Base-by-base conservation (phyloP, 2,329 filamentous ascomycete genomes). In the Ophiostoma ips region DNA sequence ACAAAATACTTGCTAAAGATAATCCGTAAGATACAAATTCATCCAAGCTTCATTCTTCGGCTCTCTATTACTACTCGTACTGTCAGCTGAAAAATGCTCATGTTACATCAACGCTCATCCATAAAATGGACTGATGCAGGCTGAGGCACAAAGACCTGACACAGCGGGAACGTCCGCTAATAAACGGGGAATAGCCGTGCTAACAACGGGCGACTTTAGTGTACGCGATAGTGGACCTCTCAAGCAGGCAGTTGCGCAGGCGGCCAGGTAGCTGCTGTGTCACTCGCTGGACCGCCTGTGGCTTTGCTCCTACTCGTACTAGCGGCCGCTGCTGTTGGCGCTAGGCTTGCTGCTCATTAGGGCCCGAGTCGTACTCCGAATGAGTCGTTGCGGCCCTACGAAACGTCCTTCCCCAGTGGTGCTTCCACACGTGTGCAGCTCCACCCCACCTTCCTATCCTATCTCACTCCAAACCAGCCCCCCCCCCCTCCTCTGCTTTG, bases 351-450 rank as follows among this genome's bases (percentile, higher is more conserved):
- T 41, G 38, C 19, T 15, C 18, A 11, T 13, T 18, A 12, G 18
- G 35, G n/a, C 36, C 37, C 5, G 18, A 28, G 7, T 12, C 8
- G 28, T 43, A 28, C 24, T 28, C 24, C 24, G 24, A 9, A 43
- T n/a, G 40, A 16, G 28, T 8, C 48, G 33, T 49, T 46, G 45
- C 46, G 50, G 41, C 46, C 47, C 47, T 30, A 43, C 24, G 24
- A n/a, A n/a, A 9, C 15, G 15, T 31, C 24, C 10, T 46, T 34
- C 43, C 51, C 51, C 48, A 52, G 51, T 53, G 49, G 41, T 46
- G 48, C 45, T 19, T 34, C 46, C 50, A 53, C 51, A 50, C 51
- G 49, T 50, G 48, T 52, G 50, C 50, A 28, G 31, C 36, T 24
- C 46, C 46, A 48, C 48, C 37, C 51, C 48, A 48, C 46, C 52